Base-by-base conservation (phyloP, 768 basidiomycete species). In the Atractiella rhizophila region DNA sequence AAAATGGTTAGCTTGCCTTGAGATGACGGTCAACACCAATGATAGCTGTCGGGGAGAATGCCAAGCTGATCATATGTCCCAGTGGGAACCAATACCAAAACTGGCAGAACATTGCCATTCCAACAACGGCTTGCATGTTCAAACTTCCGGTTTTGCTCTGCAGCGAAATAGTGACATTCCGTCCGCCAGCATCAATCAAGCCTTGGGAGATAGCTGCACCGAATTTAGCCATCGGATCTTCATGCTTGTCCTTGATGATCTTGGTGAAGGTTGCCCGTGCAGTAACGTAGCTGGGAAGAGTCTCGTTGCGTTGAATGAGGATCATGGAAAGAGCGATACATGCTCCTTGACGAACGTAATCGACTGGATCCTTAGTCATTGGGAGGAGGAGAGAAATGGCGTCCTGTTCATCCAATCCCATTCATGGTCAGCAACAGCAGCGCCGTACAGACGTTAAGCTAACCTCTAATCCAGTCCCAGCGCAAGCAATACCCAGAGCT, bases 11-110 rank as follows among this genome's bases (percentile, higher is more conserved):
- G 49, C 66, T 21, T 48, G 83, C 79, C 67, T 79, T 76, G 37
- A 96, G 62, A 46, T 85, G 71, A 46, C 68, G 74, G 52, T 82
- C 76, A 43, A 96, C 60, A 24, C 82, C 88, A 51, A 98, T 83
- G 42, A 98, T 75, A 8, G 76, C 85, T 12, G 91, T 98, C 3
- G 91, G 86, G 42, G 81, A 76, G 59, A 98, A 94, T 2, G 86
- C 76, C 48, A 98, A 62, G 51, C 76, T 78, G 13, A 79, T 76
- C 47, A 78, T 83, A 54, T 94, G 86, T 12, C 85, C 83, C 21
- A 96, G 64, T 26, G 91, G 91, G 61, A 86, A 98, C 91, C 91
- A 98, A 58, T 96, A 96, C 91, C 91, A 98, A 62, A 98, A 96
- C 59, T 98, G 91, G 54, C 79, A 80, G 64, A 98, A 98, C 56